Conservation (phyloP, 73 alveolate species). For the Uronychia binucleata region DNA sequence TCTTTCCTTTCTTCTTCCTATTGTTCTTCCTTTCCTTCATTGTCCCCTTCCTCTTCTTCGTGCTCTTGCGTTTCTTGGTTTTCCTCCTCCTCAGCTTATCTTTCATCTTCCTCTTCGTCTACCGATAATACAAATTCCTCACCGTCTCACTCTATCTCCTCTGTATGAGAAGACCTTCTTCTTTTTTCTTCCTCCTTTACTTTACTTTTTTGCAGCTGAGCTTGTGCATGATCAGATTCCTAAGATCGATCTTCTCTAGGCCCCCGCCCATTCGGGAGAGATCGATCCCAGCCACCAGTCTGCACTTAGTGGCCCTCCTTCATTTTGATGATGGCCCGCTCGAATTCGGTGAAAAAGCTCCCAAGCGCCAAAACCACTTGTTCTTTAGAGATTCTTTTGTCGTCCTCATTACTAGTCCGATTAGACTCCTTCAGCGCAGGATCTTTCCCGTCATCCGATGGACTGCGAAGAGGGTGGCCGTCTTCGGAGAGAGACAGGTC, state of each 20-base stretch:
- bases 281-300: background rate
- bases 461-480: background rate
- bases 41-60: constrained; percentile 12
- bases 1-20: too few relatives aligned
- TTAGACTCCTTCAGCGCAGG: background rate
- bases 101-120: constrained; percentile 2
- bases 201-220: background rate
- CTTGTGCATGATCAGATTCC: too few relatives aligned
- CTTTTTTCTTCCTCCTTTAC: too few relatives aligned
- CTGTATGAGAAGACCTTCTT: too few relatives aligned
- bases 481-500: background rate
- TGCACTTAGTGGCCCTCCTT: background rate
- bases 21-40: constrained; percentile 5
- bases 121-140: too few relatives aligned
- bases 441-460: background rate
- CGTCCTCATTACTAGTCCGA: background rate
- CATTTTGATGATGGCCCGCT: background rate
- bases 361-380: background rate
- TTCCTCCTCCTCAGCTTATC: constrained; percentile 1
- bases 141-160: too few relatives aligned
- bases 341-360: background rate
- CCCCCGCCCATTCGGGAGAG: background rate
- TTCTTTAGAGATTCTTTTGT: background rate
- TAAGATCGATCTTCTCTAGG: too few relatives aligned
- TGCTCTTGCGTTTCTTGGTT: constrained; percentile 6